Evolutionary conservation across 345 rosid species (phyloP), one percentile per base, ranked within the genome.

Genomic region (Turritis glabra): DNA sequence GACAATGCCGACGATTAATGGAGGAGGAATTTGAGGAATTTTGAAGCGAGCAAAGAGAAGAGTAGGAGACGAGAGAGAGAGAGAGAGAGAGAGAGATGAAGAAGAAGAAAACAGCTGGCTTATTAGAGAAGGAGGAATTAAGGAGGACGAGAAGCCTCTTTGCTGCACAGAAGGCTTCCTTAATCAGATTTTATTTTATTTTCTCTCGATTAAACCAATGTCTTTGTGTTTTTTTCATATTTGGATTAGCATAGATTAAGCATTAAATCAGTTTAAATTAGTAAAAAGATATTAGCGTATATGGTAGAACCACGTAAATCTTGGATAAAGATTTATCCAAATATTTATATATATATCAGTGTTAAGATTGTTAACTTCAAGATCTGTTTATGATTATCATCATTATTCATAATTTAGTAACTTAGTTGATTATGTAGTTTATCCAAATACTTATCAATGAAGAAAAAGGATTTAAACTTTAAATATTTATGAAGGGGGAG

Each of bases 31-130:
- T 48, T n/a, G 43, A 37, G 55, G 59, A 67, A 29, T 73, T 67
- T 33, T 11, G 47, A 57, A 68, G 55, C 44, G 73, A 57, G 53
- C 41, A 32, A 64, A 72, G 48, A 60, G 71, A 63, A 38, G 68
- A 74, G 51, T n/a, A 58, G 58, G 29, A 30, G 55, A 38, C 21
- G 63, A 33, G 15, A 63, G 69, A 76, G 23, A 44, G 48, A 19
- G 64, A 56, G 52, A 29, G 63, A 33, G 15, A 63, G 69, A 76
- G 23, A 44, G 48, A 19, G 64, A 56, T 14, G 35, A 14, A 26
- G 61, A 40, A 14, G 80, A 64, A 55, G 77, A 40, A 75, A 65
- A 72, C 69, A 72, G 77, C 77, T 65, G 77, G 73, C 77, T 48
- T 27, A 12, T 13, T n/a, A 40, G 30, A 25, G 33, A 15, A 30